Base-by-base conservation (phyloP, 108 stramenopile species). In the Nitzschia inconspicua region DNA sequence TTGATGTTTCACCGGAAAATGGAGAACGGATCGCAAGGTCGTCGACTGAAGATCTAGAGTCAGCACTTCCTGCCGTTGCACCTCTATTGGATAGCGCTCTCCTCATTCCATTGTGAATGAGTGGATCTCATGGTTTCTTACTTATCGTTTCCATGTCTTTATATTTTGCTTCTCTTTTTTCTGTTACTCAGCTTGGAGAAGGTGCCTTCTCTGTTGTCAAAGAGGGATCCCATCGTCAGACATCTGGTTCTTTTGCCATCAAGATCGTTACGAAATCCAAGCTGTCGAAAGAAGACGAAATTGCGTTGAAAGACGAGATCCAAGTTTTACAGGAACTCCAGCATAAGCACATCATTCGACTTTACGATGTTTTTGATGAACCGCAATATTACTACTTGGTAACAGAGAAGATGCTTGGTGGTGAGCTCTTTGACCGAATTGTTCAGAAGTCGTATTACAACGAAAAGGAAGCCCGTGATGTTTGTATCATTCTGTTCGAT, bases 391-490 rank as follows among this genome's bases (percentile, higher is more conserved):
- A 86, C 53, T 97, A 91, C 72, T 77, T 97, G 23, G 86, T 97
- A 3, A 91, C 94, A 6, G 97, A 97, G 66, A 79, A 85, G 27
- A 84, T 88, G 76, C 41, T 42, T 22, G 96, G 96, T 48, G 93
- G 93, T 19, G 96, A 97, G 75, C 70, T 97, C 25, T 97, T 93
- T 70, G 94, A 97, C 66, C 70, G 88, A 39, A 95, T 95, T 60
- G 93, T 93, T 1, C 80, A 89, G 56, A 86, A 93, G 64, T 75
- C 78, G 35, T 75, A 87, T 30, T 94, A 94, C 75, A 86, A 80
- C 19, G 95, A 96, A 61, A 74, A 66, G 49, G 84, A 91, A 59
- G 93, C 95, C 14, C 70, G 86, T 4, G 72, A 84, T 60, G 76
- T 75, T 22, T 80, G 88, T 54, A 60, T 52, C 18, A 80, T 84